phyloP scores from a whole-genome alignment of 208 protist species.

The Balamuthia mandrillaris region DNA sequence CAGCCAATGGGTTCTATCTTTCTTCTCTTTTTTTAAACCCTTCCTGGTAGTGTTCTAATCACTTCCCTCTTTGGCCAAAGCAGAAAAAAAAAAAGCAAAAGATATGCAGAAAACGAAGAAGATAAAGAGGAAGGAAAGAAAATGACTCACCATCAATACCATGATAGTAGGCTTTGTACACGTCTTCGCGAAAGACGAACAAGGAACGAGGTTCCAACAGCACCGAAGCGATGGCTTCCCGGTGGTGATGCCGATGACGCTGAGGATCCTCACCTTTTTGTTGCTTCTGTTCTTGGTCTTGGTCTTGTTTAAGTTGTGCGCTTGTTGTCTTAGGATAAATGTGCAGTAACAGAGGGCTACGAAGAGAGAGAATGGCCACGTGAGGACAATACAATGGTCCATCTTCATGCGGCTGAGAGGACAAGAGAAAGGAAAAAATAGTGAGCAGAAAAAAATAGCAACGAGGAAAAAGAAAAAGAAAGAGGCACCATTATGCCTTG shows the following conservation, averaged over 20 bases:
- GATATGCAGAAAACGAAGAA: no score
- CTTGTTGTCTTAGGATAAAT: no score
- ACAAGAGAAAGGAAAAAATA: no score
- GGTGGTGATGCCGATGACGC: background rate
- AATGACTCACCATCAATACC: no score
- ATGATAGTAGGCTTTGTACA: background rate
- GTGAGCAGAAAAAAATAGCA: background rate
- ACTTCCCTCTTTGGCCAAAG: no score
- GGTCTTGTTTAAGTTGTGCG: no score
- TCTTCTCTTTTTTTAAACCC: no score
- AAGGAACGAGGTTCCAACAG: background rate
- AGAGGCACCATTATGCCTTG: conserved; percentile 10
- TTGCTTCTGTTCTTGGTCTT: background rate
- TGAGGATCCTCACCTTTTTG: background rate
- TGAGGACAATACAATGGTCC: background rate
- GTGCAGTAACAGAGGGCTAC: background rate
- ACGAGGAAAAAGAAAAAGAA: background rate
- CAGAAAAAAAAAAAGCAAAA: no score
- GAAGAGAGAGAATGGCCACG: conserved; percentile 6
- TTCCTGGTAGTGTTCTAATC: no score
- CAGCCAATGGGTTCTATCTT: no score
- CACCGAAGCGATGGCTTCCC: background rate
- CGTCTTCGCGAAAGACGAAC: background rate
- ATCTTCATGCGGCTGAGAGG: conserved; percentile 22
- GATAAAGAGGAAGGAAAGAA: no score